Evolutionary conservation across 331 rosid genomes (phyloP), one percentile per base, ranked within the genome.

Genomic region (Saraca asoca): DNA sequence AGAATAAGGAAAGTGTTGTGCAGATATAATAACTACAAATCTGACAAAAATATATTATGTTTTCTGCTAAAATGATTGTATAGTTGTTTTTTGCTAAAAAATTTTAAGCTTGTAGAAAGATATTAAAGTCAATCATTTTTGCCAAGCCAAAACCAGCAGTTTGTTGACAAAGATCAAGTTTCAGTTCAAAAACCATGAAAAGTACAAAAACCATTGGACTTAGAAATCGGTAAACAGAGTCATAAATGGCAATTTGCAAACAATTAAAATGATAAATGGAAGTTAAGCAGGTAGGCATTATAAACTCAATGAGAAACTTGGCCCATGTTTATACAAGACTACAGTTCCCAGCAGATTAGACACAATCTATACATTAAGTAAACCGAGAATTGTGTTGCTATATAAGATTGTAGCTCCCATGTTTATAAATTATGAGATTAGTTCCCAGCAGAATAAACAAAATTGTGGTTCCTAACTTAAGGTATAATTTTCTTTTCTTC

Each of bases 191-290:
- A n/a, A n/a, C n/a, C n/a, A n/a, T n/a, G n/a, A 19, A 59, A 17
- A 39, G 11, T 10, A 18, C 10, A 11, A 10, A 17, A 39, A 11
- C 38, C 16, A 6, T 38, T 9, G 38, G 65, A 31, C 50, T 59
- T 59, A 10, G 51, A 35, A 64, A 46, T 38, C 16, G 18, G 54
- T 5, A 24, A n/a, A 2, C 12, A 35, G 44, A 37, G 14, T 11
- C 61, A 62, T 33, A 9, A 43, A 62, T 13, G 15, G 12, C 42
- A 62, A 29, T 52, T 10, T 13, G 15, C 41, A 6, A 15, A 41
- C 13, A 46, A 37, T 58, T 10, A 53, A 35, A 15, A 0, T 59
- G 42, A 58, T 67, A 20, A 5, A 52, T 41, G 72, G 42, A 18
- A 17, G 7, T 70, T 37, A 7, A 49, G 8, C 8, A 6, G 8